Percentiles rank a stretch among this genome's conserved stretches.
Conservation (phyloP, 306 rosid genomes). For the Oemleria cerasiformis region DNA sequence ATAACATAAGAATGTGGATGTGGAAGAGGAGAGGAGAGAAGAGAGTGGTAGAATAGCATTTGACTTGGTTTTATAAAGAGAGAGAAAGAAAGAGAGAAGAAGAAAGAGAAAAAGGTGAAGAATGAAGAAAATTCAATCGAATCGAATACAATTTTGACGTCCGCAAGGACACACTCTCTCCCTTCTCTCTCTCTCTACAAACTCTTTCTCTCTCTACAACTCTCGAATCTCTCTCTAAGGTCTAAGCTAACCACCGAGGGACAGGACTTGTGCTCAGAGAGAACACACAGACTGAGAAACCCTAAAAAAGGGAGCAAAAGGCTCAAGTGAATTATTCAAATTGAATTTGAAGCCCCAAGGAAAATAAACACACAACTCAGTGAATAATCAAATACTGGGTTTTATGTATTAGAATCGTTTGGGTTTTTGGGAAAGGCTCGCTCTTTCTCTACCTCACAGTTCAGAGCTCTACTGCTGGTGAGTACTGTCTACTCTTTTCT, state of each 20-base stretch:
- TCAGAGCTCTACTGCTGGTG: conserved; percentile 28
- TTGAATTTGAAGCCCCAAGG: conserved; percentile 13
- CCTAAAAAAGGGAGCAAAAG: conserved; percentile 34
- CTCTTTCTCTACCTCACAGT: not conserved
- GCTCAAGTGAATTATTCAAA: not conserved
- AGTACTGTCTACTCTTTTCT: conserved; percentile 23
- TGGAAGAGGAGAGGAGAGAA: conserved; percentile 1
- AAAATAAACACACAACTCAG: not conserved
- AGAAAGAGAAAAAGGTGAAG: conserved; percentile 28
- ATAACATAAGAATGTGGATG: conserved; percentile 3
- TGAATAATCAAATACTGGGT: conserved; percentile 18
- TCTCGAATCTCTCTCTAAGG: conserved; percentile 23
- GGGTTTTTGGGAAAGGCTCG: conserved; percentile 9
- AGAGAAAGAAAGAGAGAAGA: conserved; percentile 27
- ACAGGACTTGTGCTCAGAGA: conserved; percentile 33
- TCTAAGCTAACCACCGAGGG: conserved; percentile 35
- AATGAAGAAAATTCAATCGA: conserved; percentile 74
- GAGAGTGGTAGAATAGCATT: conserved; percentile 43
- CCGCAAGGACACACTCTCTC: conserved; percentile 53
- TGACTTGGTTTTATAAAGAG: conserved; percentile 53
- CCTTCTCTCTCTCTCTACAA: conserved; percentile 27
- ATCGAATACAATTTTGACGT: conserved; percentile 93
- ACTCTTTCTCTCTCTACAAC: conserved; percentile 57
- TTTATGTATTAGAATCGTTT: conserved; percentile 6
- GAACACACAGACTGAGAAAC: conserved; percentile 37